Evolutionary conservation across 2,329 filamentous ascomycete species (phyloP).

Genomic region (Ilyonectria mors-panacis): DNA sequence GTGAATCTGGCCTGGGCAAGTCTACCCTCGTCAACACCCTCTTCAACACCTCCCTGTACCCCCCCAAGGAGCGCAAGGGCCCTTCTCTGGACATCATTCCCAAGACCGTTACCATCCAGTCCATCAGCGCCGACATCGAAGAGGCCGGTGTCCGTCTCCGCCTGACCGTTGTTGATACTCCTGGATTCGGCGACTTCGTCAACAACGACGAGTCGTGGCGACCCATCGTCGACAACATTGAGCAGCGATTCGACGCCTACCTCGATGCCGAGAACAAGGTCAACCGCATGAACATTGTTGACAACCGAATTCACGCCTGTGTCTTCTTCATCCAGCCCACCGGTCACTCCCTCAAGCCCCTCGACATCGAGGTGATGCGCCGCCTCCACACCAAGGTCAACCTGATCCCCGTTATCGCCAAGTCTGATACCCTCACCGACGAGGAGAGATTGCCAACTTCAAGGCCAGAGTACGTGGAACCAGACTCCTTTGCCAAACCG

Average conservation of each 20-base stretch:
- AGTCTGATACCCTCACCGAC: slow-evolving; percentile 97
- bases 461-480: slow-evolving; percentile 89
- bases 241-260: slow-evolving; percentile 98
- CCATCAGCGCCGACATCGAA: slow-evolving; percentile 96
- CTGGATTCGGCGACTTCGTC: slow-evolving; percentile 98
- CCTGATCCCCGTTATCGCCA: slow-evolving; percentile 98
- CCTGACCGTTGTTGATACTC: slow-evolving; percentile 96
- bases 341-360: slow-evolving; percentile 96
- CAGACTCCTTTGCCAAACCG: background rate
- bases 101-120: slow-evolving; percentile 96
- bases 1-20: slow-evolving; percentile 99
- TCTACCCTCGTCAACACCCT: slow-evolving; percentile 99
- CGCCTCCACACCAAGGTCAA: slow-evolving; percentile 99
- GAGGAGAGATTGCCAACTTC: slow-evolving; percentile 97
- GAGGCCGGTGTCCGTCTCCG: slow-evolving; percentile 98
- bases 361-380: slow-evolving; percentile 99
- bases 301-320: slow-evolving; percentile 98
- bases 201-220: slow-evolving; percentile 99
- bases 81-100: slow-evolving; percentile 98
- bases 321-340: slow-evolving; percentile 99
- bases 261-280: slow-evolving; percentile 99
- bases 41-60: slow-evolving; percentile 99
- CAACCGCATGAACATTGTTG: slow-evolving; percentile 99
- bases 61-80: slow-evolving; percentile 97
- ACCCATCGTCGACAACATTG: slow-evolving; percentile 99